Evolutionary conservation across 2,329 filamentous ascomycete genomes (phyloP).

Genomic region (Cytospora chrysosperma): DNA sequence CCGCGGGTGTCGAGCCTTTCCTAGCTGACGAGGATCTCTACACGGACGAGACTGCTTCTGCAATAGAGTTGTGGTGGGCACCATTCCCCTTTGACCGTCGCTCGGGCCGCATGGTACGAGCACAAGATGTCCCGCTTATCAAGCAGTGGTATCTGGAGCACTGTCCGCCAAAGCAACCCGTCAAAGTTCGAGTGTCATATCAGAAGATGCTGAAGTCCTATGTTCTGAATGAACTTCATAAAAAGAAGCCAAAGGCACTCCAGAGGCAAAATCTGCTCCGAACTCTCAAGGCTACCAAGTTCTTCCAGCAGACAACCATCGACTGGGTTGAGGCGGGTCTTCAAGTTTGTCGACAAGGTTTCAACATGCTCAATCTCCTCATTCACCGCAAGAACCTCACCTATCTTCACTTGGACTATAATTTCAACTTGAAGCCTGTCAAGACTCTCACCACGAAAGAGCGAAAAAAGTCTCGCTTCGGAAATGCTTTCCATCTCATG

Average conservation of each 20-base stretch:
- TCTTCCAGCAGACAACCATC: slow-evolving; percentile 98
- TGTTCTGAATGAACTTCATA: slow-evolving; percentile 94
- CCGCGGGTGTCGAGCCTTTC: slow-evolving; percentile 80
- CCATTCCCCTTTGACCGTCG: slow-evolving; percentile 93
- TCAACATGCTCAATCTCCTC: slow-evolving; percentile 97
- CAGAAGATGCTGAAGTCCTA: slow-evolving; percentile 96
- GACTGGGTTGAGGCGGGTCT: slow-evolving; percentile 99
- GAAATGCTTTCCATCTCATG: slow-evolving; percentile 99
- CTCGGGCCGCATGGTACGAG: slow-evolving; percentile 93
- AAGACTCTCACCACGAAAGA: slow-evolving; percentile 99
- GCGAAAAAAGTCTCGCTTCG: slow-evolving; percentile 98
- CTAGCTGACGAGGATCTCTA: slow-evolving; percentile 85
- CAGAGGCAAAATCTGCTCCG: slow-evolving; percentile 90
- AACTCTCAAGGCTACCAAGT: slow-evolving; percentile 93
- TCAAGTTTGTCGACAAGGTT: slow-evolving; percentile 96
- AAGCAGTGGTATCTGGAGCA: slow-evolving; percentile 99
- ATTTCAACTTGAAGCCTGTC: slow-evolving; percentile 98
- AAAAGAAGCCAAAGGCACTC: slow-evolving; percentile 90
- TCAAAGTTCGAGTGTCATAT: slow-evolving; percentile 97
- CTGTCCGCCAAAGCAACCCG: slow-evolving; percentile 80
- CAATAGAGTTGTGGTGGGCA: slow-evolving; percentile 96
- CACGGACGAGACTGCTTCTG: slow-evolving; percentile 83
- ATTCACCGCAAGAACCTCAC: slow-evolving; percentile 99
- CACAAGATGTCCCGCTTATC: slow-evolving; percentile 92
- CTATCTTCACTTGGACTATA: slow-evolving; percentile 97